Evolutionary conservation across 2,329 filamentous ascomycete genomes (phyloP).

Genomic region (Calycina herbarum): DNA sequence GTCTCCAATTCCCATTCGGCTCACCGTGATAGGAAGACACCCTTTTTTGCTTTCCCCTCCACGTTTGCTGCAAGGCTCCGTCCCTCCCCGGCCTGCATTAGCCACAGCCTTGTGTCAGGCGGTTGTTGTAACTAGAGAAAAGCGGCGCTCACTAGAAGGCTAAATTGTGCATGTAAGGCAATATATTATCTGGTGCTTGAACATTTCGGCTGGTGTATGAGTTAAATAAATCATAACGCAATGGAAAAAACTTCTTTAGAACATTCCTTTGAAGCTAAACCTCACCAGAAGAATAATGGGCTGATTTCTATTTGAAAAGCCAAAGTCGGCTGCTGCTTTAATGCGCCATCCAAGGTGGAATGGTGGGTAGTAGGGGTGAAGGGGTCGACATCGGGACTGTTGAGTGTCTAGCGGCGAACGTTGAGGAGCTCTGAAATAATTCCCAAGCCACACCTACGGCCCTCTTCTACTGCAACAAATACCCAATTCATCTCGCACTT

Average conservation of each 20-base stretch:
- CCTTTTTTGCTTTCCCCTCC: background rate
- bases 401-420: conserved; percentile 7
- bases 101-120: background rate
- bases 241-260: background rate
- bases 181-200: background rate
- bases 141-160: background rate
- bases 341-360: background rate
- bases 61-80: conserved; percentile 2
- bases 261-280: background rate
- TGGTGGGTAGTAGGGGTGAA: conserved; percentile 6
- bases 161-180: background rate
- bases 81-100: background rate
- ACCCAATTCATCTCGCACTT: conserved; percentile 15
- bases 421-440: conserved; percentile 11
- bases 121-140: background rate
- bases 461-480: conserved; percentile 8
- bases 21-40: background rate
- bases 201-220: background rate
- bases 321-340: background rate
- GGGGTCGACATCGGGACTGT: background rate
- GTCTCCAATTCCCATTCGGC: background rate
- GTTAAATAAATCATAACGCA: background rate
- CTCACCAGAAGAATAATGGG: background rate
- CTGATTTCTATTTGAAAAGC: background rate
- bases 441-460: conserved; percentile 3